These are phyloP conservation scores for Chiua sp. DNA, from an alignment of 1,284 basidiomycete species.

Conservation along the genomic window DNA sequence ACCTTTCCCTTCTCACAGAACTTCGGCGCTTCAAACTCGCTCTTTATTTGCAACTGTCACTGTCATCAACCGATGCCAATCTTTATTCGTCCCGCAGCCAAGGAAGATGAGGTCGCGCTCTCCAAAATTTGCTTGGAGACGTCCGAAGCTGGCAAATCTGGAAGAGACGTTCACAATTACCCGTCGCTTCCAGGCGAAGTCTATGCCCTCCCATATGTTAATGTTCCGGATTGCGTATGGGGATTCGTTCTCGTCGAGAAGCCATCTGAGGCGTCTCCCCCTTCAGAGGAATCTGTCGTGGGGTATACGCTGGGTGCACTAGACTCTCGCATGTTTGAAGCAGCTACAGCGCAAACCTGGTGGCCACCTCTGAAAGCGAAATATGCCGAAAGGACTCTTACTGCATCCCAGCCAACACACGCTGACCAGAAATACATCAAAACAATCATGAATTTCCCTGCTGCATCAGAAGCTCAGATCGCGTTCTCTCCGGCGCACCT, in stretches of 20 bases:
- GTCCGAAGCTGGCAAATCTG: constrained; percentile 69
- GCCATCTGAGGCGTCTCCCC: constrained; percentile 28
- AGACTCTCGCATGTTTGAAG: constrained; percentile 36
- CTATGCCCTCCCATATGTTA: constrained; percentile 75
- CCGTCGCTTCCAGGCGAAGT: constrained; percentile 69
- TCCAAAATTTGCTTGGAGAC: constrained; percentile 77
- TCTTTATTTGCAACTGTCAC: neutral
- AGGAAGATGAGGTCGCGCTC: constrained; percentile 58
- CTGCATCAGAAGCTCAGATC: constrained; percentile 30
- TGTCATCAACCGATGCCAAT: constrained; percentile 43
- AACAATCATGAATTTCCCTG: constrained; percentile 24
- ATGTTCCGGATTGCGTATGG: constrained; percentile 62
- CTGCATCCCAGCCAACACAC: constrained; percentile 21
- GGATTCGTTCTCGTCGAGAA: constrained; percentile 74
- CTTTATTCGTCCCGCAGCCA: constrained; percentile 60
- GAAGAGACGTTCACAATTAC: constrained; percentile 62
- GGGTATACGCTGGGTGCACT: constrained; percentile 34
- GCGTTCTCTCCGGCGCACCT: constrained; percentile 49
- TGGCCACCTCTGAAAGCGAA: constrained; percentile 36
- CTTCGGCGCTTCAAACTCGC: neutral
- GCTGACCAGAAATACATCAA: constrained; percentile 32
- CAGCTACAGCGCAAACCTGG: constrained; percentile 29
- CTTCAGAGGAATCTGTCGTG: constrained; percentile 36
- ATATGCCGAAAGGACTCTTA: constrained; percentile 20
- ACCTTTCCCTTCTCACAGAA: constrained; percentile 4